Conservation (phyloP, 257 asterid genomes). For the Ballota nigra region DNA sequence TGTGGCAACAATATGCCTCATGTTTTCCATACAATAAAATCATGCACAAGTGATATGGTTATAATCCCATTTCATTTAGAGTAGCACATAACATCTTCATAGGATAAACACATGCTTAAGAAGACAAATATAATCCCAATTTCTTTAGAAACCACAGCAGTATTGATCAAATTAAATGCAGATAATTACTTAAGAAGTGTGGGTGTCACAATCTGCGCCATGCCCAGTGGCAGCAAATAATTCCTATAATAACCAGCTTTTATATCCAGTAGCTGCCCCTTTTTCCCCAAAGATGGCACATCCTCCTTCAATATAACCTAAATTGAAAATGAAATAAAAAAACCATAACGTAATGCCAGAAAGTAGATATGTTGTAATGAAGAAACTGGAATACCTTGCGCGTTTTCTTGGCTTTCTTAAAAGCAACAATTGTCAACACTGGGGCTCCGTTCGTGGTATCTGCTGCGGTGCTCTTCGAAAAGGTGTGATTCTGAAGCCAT, state of each 20-base stretch:
- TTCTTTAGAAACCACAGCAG: too few species aligned
- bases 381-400: slow-evolving; percentile 51
- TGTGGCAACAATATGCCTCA: not conserved
- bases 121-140: not conserved
- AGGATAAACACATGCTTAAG: not conserved
- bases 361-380: not conserved
- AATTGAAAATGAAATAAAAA: not conserved
- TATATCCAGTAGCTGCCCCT: slow-evolving; percentile 82
- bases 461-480: slow-evolving; percentile 28
- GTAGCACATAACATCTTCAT: not conserved
- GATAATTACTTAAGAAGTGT: slow-evolving; percentile 58
- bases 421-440: slow-evolving; percentile 53
- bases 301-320: slow-evolving; percentile 92
- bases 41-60: not conserved
- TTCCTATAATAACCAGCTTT: slow-evolving; percentile 89
- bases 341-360: not conserved
- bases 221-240: slow-evolving; percentile 70
- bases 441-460: slow-evolving; percentile 40
- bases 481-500: slow-evolving; percentile 47
- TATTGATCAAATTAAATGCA: not conserved
- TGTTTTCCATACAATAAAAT: not conserved
- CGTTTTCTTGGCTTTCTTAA: slow-evolving; percentile 68
- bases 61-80: not conserved
- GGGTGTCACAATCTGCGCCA: slow-evolving; percentile 80
- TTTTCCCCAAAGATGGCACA: slow-evolving; percentile 72